These are phyloP conservation scores for Logfia minima DNA, from an alignment of 129 eudicot genomes.

Conservation along the genomic window DNA sequence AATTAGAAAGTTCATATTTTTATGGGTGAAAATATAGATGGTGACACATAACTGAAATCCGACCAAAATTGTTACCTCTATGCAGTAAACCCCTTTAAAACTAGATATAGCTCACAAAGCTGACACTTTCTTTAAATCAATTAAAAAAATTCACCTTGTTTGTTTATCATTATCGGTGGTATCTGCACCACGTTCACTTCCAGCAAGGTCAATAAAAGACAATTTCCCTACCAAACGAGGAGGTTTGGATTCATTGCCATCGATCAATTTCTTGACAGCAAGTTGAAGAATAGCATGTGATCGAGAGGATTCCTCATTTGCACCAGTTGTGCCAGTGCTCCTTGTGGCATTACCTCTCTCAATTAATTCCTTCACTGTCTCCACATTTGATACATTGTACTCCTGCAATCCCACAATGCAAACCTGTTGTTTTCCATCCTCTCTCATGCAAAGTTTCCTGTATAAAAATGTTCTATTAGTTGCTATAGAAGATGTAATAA, in stretches of 20 bases:
- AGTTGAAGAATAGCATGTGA: conserved; percentile 88
- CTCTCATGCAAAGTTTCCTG: conserved; percentile 80
- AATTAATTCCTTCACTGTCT: conserved; percentile 54
- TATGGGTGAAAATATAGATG: not conserved
- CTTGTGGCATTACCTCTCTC: conserved; percentile 70
- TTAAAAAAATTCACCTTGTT: conserved; percentile 44
- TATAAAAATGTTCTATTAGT: conserved; percentile 4
- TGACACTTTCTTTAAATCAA: not conserved
- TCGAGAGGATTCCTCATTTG: conserved; percentile 81
- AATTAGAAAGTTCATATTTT: too few species aligned
- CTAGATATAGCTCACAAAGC: not conserved
- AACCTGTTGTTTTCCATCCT: conserved; percentile 80
- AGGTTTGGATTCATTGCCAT: conserved; percentile 62
- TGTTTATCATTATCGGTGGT: conserved; percentile 81
- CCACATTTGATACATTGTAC: conserved; percentile 47
- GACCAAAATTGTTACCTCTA: not conserved
- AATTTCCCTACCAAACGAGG: conserved; percentile 61
- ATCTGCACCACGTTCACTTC: conserved; percentile 88
- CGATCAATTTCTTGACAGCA: conserved; percentile 51
- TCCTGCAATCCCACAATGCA: conserved; percentile 85
- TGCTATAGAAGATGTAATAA: not conserved
- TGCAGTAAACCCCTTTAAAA: not conserved
- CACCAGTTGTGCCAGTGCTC: conserved; percentile 83
- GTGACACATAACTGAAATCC: not conserved
- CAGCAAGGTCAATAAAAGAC: conserved; percentile 82